Evolutionary conservation across 2,329 filamentous ascomycete genomes (phyloP), one percentile per base, ranked within the genome.

Genomic region (Botrytis pseudocinerea): DNA sequence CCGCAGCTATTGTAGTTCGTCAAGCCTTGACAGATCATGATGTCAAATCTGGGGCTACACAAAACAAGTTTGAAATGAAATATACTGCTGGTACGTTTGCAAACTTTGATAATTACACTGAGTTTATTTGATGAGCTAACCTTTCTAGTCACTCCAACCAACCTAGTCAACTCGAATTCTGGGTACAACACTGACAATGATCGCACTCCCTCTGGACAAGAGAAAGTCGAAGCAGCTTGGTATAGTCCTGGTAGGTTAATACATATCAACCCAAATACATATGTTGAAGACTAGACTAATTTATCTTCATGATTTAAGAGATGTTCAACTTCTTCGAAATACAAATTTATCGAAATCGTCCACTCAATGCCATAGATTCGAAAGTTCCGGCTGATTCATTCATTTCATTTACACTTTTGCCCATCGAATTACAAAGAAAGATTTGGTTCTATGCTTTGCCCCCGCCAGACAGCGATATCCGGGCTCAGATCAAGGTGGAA

Each of bases 51-150:
- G 6, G 16, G 28, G 28, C 9, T 14, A 25, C 44, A 35, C 62
- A 65, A 42, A 35, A 32, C 46, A 25, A 48, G 42, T 32, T 28
- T 10, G 9, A 22, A 25, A 16, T 4, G 22, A 10, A 65, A 1
- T 35, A 18, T 35, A 35, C 20, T 65, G 16, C 28, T 35, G 28
- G 62, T 48, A 65, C 38, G 20, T 4, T 32, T 20, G 16, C 12
- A 48, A 16, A n/a, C 2, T 2, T 54, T 14, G 48, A n/a, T n/a
- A n/a, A 35, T 44, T 18, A 0, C 22, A 8, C 2, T 2, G 32
- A 22, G 5, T 25, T 35, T 8, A 25, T 38, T n/a, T 14, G 10
- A 9, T 14, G 7, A 35, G 38, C 44, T 65, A n/a, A 65, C 20
- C 1, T 28, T 65, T 25, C 22, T 28, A 48, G 12, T 7, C 28